A percentile compares a stretch with the other conserved stretches of the same genome.
Conservation (phyloP, 371 early-diverging fungal species). For the Cokeromyces recurvatus region DNA sequence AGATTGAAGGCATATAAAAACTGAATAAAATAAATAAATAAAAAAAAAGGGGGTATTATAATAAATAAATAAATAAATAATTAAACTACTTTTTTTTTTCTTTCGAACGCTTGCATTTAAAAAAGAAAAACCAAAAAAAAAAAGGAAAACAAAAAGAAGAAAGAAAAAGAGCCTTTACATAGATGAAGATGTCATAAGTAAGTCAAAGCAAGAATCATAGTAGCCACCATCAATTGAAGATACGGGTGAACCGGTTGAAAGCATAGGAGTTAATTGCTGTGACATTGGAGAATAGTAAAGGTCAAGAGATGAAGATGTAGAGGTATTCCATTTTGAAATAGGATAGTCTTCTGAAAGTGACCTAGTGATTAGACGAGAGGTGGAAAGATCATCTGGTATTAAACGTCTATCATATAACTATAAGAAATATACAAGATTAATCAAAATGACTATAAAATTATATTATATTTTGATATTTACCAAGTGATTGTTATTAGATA, state of each 20-base stretch:
- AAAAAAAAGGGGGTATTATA: too few relatives aligned
- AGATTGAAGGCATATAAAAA: background rate
- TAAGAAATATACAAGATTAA: too few relatives aligned
- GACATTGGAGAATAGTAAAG: conserved; percentile 17
- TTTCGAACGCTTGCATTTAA: too few relatives aligned
- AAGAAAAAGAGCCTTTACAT: too few relatives aligned
- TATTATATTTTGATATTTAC: too few relatives aligned
- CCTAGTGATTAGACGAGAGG: too few relatives aligned
- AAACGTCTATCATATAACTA: conserved; percentile 4
- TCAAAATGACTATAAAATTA: too few relatives aligned
- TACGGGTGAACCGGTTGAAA: conserved; percentile 20
- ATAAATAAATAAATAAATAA: too few relatives aligned
- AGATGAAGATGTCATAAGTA: conserved; percentile 8
- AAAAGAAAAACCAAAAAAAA: background rate
- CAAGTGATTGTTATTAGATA: too few relatives aligned
- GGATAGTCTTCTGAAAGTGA: too few relatives aligned
- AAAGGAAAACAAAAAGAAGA: too few relatives aligned
- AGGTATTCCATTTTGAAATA: conserved; percentile 9
- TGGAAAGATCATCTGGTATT: conserved; percentile 5
- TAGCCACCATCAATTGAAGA: conserved; percentile 14
- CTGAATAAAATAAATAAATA: background rate
- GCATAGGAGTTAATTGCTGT: conserved; percentile 22
- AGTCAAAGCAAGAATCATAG: conserved; percentile 20
- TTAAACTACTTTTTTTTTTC: background rate
- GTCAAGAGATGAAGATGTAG: conserved; percentile 1